phyloP scores from a whole-genome alignment of 2,329 filamentous ascomycete genomes.

The Ceratocystiopsis minuta region DNA sequence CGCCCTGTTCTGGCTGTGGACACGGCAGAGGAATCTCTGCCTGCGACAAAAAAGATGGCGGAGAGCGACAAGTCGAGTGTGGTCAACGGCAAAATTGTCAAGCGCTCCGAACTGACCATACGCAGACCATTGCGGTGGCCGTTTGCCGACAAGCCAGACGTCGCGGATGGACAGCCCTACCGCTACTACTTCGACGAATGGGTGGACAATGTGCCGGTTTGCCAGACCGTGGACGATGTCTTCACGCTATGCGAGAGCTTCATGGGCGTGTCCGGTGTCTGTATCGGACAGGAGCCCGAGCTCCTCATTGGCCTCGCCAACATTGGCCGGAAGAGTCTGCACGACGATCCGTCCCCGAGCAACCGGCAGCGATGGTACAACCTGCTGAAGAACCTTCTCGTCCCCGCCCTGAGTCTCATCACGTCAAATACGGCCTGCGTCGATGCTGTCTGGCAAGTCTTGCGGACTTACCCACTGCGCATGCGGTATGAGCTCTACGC shows the following conservation, averaged over 20 bases:
- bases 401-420: constrained; percentile 74
- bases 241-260: constrained; percentile 74
- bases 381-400: constrained; percentile 64
- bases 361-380: constrained; percentile 72
- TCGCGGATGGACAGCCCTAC: constrained; percentile 61
- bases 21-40: constrained; percentile 16
- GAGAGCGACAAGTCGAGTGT: constrained; percentile 46
- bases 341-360: constrained; percentile 46
- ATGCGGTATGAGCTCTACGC: constrained; percentile 77
- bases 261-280: constrained; percentile 69
- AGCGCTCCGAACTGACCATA: constrained; percentile 37
- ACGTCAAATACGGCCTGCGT: constrained; percentile 69
- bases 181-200: constrained; percentile 97
- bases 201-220: constrained; percentile 82
- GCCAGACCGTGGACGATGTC: constrained; percentile 77
- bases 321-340: constrained; percentile 63
- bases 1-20: constrained; percentile 14
- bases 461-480: constrained; percentile 59
- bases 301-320: constrained; percentile 68
- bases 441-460: constrained; percentile 70
- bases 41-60: constrained; percentile 23
- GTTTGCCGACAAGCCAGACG: constrained; percentile 59
- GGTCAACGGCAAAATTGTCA: constrained; percentile 47
- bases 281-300: constrained; percentile 67
- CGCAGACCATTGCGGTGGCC: constrained; percentile 67